Evolutionary conservation across 2,329 filamentous ascomycete species (phyloP), one percentile per base, ranked within the genome.

Genomic region (Hypoxylon sp.): DNA sequence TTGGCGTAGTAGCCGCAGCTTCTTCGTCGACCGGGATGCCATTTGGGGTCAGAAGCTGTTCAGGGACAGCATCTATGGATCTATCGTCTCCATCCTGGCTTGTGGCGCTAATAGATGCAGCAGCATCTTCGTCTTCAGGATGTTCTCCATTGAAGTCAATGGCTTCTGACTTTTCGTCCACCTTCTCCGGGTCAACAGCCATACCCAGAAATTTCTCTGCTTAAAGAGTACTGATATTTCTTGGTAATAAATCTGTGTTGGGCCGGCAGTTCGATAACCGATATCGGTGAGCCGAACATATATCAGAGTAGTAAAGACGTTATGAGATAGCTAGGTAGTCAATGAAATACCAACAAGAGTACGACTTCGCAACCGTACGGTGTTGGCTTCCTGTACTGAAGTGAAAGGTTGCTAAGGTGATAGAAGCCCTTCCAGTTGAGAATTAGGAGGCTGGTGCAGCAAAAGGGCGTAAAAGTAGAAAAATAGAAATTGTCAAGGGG

Each of bases 1-100:
- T 53, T 37, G 71, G 50, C 5, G 46, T 13, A 17, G 61, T 47
- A 37, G 53, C 60, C n/a, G 69, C 71, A 3, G 53, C 67, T 13
- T 69, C 74, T 53, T 72, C 73, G 26, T 74, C 73, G 13, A 47
- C 51, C 24, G 48, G 63, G 26, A 66, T 58, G 54, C 71, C 59
- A 37, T 68, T 58, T 3, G 63, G 39, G 3, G 72, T 66, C 22
- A 71, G 59, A 2, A 59, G 39, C 13, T 64, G 65, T 8, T 69
- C 67, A 33, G 70, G 70, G 19, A 66, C 46, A 6, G 53, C 26
- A 9, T 68, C 65, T 68, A 68, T 44, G 10, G 66, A 67, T 37
- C 19, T 44, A 10, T 63, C 52, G 24, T 71, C 69, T 55, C 26
- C 54, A 17, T 59, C 66, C 44, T 33, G 55, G 51, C 47, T 65